A percentile compares a stretch with the other conserved stretches of the same genome.
Conservation (phyloP, 345 rosid genomes). For the Arabis hirsuta region DNA sequence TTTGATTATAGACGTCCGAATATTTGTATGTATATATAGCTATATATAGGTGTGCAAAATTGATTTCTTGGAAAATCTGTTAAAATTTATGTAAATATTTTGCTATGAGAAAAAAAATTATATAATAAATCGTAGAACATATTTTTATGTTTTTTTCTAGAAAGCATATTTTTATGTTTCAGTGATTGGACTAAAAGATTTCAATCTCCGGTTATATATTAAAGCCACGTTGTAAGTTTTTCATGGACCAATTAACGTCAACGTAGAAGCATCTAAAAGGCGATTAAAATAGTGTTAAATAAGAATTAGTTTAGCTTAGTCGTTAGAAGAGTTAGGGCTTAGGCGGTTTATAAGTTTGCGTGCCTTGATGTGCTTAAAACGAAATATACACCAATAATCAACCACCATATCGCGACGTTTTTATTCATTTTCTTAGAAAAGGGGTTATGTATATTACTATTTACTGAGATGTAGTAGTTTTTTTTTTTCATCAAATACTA, state of each 20-base stretch:
- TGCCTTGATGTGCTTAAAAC: constrained; percentile 44
- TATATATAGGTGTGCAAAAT: no score
- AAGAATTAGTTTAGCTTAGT: constrained; percentile 33
- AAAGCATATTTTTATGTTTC: no score
- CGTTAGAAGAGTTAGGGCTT: constrained; percentile 44
- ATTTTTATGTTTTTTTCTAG: no score
- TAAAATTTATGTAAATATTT: no score
- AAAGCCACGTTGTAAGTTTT: constrained; percentile 6
- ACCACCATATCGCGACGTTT: constrained; percentile 41
- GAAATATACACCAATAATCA: constrained; percentile 44
- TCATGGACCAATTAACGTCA: constrained; percentile 29
- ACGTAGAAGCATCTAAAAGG: constrained; percentile 39
- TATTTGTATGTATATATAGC: no score
- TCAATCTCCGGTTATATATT: no score
- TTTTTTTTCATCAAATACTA: not conserved
- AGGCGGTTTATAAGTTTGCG: constrained; percentile 37
- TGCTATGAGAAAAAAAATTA: no score
- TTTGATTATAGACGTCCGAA: no score
- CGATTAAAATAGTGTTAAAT: constrained; percentile 9
- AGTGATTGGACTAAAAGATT: no score
- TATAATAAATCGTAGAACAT: no score
- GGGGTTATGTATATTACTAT: not conserved
- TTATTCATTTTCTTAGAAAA: constrained; percentile 7
- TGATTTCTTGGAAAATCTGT: no score
- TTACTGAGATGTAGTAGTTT: not conserved